A percentile compares a stretch with the other conserved stretches of the same genome.
Evolutionary conservation across 495 filamentous ascomycete species (phyloP).

Genomic region (Neohortaea acidophila): DNA sequence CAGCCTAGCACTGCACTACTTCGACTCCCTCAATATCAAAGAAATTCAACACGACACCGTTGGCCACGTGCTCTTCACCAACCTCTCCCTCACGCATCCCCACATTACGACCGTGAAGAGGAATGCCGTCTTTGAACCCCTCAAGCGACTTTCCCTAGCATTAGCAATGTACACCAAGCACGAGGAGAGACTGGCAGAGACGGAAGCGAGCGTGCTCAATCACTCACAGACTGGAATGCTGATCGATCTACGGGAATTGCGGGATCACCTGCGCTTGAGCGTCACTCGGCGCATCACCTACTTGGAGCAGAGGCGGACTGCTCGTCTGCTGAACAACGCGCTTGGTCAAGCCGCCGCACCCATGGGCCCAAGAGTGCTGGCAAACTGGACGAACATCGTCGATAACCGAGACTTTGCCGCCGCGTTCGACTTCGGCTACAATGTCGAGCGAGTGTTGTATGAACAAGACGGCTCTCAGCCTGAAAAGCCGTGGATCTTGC

Average conservation of each 20-base stretch:
- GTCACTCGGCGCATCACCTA: constrained; percentile 2
- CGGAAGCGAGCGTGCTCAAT: constrained; percentile 7
- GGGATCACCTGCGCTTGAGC: constrained; percentile 7
- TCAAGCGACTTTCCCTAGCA: constrained; percentile 1
- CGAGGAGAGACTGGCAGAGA: constrained; percentile 11
- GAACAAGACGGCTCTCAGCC: not conserved
- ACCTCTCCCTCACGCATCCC: constrained; percentile 16
- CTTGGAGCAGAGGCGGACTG: constrained; percentile 12
- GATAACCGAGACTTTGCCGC: constrained; percentile 14
- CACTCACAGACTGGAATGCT: constrained; percentile 15
- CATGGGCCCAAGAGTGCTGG: constrained; percentile 7
- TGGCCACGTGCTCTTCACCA: constrained; percentile 15
- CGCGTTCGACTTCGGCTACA: constrained; percentile 13
- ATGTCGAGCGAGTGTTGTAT: constrained; percentile 12
- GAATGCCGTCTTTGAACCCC: constrained; percentile 2
- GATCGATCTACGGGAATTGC: constrained; percentile 14
- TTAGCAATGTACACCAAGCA: constrained; percentile 5
- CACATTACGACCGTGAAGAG: not conserved
- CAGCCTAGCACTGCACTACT: constrained; percentile 11
- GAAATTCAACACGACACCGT: constrained; percentile 20
- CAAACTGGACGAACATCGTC: constrained; percentile 7
- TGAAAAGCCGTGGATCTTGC: constrained; percentile 5
- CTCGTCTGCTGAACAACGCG: constrained; percentile 3
- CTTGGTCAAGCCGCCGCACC: not conserved
- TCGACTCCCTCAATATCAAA: constrained; percentile 13